These are phyloP conservation scores for Coemansia sp. DNA, from an alignment of 192 early-diverging fungal genomes.

Conservation along the genomic window DNA sequence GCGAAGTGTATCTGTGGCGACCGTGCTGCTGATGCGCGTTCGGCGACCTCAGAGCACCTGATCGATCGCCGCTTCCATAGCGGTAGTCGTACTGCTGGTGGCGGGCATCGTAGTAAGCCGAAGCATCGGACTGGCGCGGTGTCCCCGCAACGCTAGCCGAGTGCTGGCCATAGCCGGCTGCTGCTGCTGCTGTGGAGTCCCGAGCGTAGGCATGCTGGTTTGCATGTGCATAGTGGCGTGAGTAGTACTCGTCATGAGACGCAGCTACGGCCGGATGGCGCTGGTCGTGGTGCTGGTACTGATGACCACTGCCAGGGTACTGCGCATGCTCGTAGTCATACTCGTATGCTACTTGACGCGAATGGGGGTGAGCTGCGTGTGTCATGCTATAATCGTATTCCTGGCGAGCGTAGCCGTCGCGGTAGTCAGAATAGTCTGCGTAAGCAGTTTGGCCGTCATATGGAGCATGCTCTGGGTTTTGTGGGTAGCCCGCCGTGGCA, in stretches of 20 bases:
- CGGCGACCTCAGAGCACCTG: slow-evolving; percentile 8
- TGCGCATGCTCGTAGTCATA: slow-evolving; percentile 27
- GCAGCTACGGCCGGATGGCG: background rate
- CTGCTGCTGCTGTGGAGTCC: background rate
- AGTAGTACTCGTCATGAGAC: slow-evolving; percentile 33
- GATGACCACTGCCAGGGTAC: slow-evolving; percentile 9
- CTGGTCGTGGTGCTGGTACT: slow-evolving; percentile 16
- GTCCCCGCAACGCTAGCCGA: background rate
- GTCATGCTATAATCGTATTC: slow-evolving; percentile 26
- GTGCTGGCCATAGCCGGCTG: slow-evolving; percentile 8
- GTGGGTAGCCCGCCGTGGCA: slow-evolving; percentile 1
- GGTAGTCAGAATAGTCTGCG: slow-evolving; percentile 32
- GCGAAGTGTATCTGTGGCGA: slow-evolving; percentile 17
- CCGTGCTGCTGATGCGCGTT: slow-evolving; percentile 14
- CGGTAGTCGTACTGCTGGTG: slow-evolving; percentile 18
- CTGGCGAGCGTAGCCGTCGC: slow-evolving; percentile 23
- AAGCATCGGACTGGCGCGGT: no score
- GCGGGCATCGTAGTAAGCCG: slow-evolving; percentile 1
- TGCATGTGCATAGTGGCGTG: slow-evolving; percentile 9
- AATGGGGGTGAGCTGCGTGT: slow-evolving; percentile 1
- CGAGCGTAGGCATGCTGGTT: background rate
- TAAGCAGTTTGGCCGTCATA: background rate
- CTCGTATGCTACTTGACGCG: slow-evolving; percentile 14
- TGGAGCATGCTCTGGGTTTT: background rate
- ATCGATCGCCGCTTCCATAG: slow-evolving; percentile 2